Conservation (phyloP, 208 protist genomes). For the Acanthamoeba triangularis region DNA sequence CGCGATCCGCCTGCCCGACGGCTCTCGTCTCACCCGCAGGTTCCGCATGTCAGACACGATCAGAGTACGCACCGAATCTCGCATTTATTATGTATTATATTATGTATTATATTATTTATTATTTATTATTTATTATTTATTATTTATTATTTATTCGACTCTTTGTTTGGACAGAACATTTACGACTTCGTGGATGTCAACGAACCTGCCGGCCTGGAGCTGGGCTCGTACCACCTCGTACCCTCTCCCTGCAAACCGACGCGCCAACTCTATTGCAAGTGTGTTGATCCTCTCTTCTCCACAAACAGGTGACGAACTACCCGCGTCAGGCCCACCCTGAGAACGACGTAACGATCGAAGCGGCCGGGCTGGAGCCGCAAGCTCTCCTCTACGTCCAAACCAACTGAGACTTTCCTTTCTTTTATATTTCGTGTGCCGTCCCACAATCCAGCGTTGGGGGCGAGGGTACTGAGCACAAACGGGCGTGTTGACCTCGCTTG, state of each 20-base stretch:
- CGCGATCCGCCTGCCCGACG: neutral
- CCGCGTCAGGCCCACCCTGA: neutral
- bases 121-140: neutral
- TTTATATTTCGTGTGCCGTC: no score
- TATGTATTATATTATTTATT: neutral
- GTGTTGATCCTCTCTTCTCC: no score
- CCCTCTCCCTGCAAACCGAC: neutral
- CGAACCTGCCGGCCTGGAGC: neutral
- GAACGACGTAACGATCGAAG: neutral
- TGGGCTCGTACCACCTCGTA: slow-evolving; percentile 29
- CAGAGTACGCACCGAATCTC: neutral
- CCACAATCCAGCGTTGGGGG: no score
- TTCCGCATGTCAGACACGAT: slow-evolving; percentile 22
- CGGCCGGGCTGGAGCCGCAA: neutral
- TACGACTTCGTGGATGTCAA: slow-evolving; percentile 68
- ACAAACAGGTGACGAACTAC: neutral
- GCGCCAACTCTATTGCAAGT: no score
- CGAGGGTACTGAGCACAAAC: no score
- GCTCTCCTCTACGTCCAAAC: neutral
- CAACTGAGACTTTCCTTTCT: neutral
- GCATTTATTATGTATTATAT: neutral
- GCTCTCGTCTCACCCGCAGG: neutral
- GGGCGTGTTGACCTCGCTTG: no score
- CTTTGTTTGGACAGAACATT: neutral
- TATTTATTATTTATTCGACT: neutral